Percentiles rank a stretch among this genome's conserved stretches.
phyloP scores from a whole-genome alignment of 768 basidiomycete species.

The Lenzites betulinus region DNA sequence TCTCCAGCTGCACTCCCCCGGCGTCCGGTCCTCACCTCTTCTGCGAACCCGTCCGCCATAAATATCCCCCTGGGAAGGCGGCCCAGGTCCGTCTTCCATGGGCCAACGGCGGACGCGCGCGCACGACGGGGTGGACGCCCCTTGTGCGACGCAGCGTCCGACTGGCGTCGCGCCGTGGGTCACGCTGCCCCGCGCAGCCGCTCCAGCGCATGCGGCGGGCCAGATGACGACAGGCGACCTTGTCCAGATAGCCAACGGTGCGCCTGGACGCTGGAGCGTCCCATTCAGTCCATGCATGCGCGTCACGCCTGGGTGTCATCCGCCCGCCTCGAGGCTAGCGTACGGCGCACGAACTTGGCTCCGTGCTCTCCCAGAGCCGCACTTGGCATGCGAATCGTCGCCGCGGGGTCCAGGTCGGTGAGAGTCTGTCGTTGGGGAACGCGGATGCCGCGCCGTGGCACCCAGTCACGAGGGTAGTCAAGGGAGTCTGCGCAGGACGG shows the following conservation, averaged over 20 bases:
- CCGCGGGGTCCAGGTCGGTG: background rate
- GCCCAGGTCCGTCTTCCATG: background rate
- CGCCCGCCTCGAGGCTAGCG: conserved; percentile 11
- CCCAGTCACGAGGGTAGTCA: background rate
- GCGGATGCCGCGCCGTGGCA: background rate
- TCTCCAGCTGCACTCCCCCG: background rate
- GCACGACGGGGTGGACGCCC: too few species aligned
- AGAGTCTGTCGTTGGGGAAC: background rate
- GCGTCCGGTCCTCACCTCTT: background rate
- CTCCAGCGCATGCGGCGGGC: background rate
- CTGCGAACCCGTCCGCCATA: background rate
- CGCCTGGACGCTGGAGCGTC: background rate
- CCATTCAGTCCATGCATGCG: conserved; percentile 1
- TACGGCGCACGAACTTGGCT: background rate
- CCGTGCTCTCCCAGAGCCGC: background rate
- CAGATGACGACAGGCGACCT: background rate
- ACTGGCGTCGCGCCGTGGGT: background rate
- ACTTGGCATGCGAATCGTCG: background rate
- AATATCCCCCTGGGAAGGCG: background rate
- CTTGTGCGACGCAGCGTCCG: background rate
- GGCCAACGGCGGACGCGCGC: too few species aligned
- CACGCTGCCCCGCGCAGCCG: background rate
- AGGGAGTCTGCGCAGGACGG: too few species aligned
- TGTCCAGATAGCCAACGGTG: background rate
- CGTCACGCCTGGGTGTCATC: background rate